Evolutionary conservation across 805 yeast genomes (phyloP).

Genomic region (Blastobotrys parvus): DNA sequence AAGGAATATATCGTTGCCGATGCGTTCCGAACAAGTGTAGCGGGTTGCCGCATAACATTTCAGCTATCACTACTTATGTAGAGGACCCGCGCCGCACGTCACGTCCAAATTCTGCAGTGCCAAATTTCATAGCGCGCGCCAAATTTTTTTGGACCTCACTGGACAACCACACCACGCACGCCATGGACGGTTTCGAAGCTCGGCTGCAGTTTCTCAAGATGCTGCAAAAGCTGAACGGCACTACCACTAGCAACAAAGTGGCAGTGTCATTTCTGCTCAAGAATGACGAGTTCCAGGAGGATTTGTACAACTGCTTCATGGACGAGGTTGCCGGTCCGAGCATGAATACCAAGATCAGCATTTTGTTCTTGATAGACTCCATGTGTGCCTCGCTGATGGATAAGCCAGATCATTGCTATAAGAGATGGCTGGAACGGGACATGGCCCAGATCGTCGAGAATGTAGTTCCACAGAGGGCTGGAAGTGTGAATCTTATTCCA

Average conservation of each 20-base stretch:
- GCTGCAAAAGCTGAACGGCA: constrained; percentile 57
- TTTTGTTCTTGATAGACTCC: constrained; percentile 64
- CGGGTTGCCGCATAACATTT: no score
- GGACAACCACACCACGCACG: not conserved
- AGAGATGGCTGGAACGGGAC: constrained; percentile 25
- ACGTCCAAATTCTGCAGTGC: no score
- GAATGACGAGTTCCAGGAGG: constrained; percentile 53
- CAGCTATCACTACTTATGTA: no score
- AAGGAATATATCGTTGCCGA: no score
- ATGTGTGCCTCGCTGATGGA: constrained; percentile 27
- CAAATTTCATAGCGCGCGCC: no score
- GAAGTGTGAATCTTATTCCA: constrained; percentile 13
- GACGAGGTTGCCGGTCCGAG: constrained; percentile 42
- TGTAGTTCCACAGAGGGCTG: constrained; percentile 15
- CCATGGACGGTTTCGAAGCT: constrained; percentile 86
- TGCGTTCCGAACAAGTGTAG: no score
- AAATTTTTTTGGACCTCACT: no score
- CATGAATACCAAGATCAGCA: constrained; percentile 54
- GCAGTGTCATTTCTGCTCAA: constrained; percentile 21
- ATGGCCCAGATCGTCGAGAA: constrained; percentile 21
- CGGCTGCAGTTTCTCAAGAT: constrained; percentile 65
- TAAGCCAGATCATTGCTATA: constrained; percentile 5
- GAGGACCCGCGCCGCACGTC: no score
- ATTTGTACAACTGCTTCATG: constrained; percentile 56
- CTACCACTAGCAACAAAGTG: constrained; percentile 27